These are phyloP conservation scores for Tricharina praecox DNA, from an alignment of 495 filamentous ascomycete genomes.

Conservation along the genomic window DNA sequence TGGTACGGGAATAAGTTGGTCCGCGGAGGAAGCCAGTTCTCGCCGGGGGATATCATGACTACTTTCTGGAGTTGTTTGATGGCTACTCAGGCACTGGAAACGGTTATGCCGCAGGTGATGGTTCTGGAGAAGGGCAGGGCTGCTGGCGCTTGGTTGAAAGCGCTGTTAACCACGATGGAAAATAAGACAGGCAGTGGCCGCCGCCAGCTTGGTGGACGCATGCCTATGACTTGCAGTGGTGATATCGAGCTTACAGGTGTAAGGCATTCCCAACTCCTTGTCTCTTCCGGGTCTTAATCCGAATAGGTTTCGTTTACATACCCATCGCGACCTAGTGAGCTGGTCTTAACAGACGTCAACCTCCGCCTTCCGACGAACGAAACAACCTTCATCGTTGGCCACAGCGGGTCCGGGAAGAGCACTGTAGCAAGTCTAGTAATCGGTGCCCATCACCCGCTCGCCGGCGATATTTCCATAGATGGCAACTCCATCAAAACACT, in stretches of 20 bases:
- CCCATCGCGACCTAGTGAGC: conserved; percentile 48
- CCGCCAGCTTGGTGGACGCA: conserved; percentile 13
- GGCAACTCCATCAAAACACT: conserved; percentile 43
- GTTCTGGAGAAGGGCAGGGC: conserved; percentile 63
- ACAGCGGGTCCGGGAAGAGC: conserved; percentile 85
- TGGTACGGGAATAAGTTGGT: conserved; percentile 68
- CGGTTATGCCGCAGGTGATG: conserved; percentile 56
- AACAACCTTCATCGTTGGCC: conserved; percentile 69
- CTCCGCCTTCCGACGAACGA: conserved; percentile 56
- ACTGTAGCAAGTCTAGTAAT: conserved; percentile 68
- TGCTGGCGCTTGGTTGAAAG: conserved; percentile 45
- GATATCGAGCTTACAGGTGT: conserved; percentile 57
- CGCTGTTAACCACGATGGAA: conserved; percentile 28
- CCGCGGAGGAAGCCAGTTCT: conserved; percentile 32
- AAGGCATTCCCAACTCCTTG: conserved; percentile 23
- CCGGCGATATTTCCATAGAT: conserved; percentile 56
- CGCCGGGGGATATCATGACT: conserved; percentile 57
- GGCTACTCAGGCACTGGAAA: conserved; percentile 55
- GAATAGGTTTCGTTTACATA: conserved; percentile 70
- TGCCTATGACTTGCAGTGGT: conserved; percentile 37
- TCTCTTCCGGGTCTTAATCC: neutral
- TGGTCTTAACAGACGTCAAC: conserved; percentile 40
- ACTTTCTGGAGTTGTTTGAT: conserved; percentile 70
- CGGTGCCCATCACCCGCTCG: conserved; percentile 51
- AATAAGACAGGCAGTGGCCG: conserved; percentile 8